These are phyloP conservation scores for Aphanomyces astaci DNA, from an alignment of 352 stramenopile genomes.

Conservation along the genomic window DNA sequence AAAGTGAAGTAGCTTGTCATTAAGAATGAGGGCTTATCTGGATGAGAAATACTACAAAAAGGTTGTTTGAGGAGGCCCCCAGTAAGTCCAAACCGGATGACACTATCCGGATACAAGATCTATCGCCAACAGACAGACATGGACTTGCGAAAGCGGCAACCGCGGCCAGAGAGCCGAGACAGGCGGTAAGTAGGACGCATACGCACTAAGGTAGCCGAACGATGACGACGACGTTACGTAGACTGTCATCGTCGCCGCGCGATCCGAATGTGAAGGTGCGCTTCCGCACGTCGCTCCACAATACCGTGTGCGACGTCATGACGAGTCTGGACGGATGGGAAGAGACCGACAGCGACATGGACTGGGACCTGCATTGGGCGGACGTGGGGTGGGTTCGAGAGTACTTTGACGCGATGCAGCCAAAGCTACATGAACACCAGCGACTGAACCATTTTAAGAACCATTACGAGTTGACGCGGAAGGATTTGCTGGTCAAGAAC, in stretches of 20 bases:
- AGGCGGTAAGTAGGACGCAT: conserved; percentile 8
- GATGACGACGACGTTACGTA: too few species aligned
- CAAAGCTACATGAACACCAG: conserved; percentile 56
- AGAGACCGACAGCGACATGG: conserved; percentile 60
- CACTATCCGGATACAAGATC: not conserved
- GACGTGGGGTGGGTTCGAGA: conserved; percentile 80
- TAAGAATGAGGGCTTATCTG: too few species aligned
- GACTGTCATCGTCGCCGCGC: not conserved
- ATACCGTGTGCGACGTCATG: conserved; percentile 77
- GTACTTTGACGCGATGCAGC: conserved; percentile 53
- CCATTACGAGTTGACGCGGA: conserved; percentile 88
- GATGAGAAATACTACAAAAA: too few species aligned
- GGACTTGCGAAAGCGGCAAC: conserved; percentile 13
- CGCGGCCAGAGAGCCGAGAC: conserved; percentile 7
- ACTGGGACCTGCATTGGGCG: conserved; percentile 82
- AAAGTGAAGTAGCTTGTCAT: too few species aligned
- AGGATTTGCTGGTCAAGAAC: conserved; percentile 87
- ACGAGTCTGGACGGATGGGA: conserved; percentile 43
- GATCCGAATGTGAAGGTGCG: conserved; percentile 26
- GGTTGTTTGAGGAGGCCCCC: too few species aligned
- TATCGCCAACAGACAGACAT: not conserved
- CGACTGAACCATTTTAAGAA: conserved; percentile 91
- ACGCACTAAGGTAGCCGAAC: too few species aligned
- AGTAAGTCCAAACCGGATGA: too few species aligned
- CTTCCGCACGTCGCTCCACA: conserved; percentile 64